Base-by-base conservation (phyloP, 192 early-diverging fungal species). In the Umbelopsis ramanniana region DNA sequence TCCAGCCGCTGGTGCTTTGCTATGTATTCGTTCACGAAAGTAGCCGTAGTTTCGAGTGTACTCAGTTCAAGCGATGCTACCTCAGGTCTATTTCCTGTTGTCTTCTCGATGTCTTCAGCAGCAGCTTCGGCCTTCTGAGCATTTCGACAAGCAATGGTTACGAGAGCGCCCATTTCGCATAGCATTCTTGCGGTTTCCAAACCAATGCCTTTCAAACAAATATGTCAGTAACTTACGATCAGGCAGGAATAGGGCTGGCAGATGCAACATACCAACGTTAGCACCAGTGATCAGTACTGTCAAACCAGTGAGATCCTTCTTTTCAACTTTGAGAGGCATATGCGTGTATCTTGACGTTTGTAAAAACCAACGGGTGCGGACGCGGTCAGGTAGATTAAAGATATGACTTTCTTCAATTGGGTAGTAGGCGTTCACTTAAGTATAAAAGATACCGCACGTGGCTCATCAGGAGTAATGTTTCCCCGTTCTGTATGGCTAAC, bases 1-100 rank as follows among this genome's bases (percentile, higher is more conserved):
- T 88, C 76, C 23, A 88, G 53, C 9, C 57, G 72, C 43, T 52
- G 40, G 29, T 77, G 68, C 46, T 66, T 54, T 14, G 67, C 55
- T 10, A 70, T 40, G 68, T 81, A 80, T 40, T 54, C 48, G 22
- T 76, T 22, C 21, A 77, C 78, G 26, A 75, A 77, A 10, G 63
- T 46, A 29, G 71, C 67, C 29, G 82, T 80, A 29, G 70, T 68
- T 8, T 72, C 46, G 15, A 78, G 69, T 5, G 46, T 53, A 0
- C 52, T 37, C 14, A 78, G 55, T 10, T 76, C 43, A 33, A 70
- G 9, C 21, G n/a, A 29, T 17, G 35, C 47, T 22, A 52, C 19
- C 0, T 48, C 50, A 22, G 43, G 48, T 50, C 15, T 29, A 33
- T 60, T 60, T 15, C 33, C 52, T 8, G 38, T 45, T 12, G 33